Evolutionary conservation across 495 filamentous ascomycete genomes (phyloP).

Genomic region (Aspergillus bridgeri): DNA sequence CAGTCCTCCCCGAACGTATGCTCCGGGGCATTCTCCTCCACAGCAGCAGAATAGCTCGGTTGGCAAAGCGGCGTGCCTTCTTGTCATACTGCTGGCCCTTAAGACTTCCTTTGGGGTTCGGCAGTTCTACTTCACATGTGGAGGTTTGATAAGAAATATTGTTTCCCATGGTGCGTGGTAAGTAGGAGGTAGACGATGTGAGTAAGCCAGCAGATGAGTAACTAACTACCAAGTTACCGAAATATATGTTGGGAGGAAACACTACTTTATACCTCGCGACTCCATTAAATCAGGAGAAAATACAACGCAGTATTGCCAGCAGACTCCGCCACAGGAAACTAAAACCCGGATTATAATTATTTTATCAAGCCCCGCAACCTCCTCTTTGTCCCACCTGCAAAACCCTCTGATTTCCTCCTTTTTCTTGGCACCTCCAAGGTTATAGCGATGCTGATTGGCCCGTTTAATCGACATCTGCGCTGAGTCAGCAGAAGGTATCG

Average conservation of each 20-base stretch:
- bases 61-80: slow-evolving; percentile 34
- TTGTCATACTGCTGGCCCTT: slow-evolving; percentile 22
- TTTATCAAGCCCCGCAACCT: too few species aligned
- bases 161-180: slow-evolving; percentile 13
- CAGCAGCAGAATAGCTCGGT: slow-evolving; percentile 26
- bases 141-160: slow-evolving; percentile 9
- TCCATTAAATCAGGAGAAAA: background rate
- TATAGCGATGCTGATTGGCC: slow-evolving; percentile 7
- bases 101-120: slow-evolving; percentile 4
- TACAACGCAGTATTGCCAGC: background rate
- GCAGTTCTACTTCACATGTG: slow-evolving; percentile 7
- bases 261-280: background rate
- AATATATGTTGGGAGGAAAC: background rate
- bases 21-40: slow-evolving; percentile 18
- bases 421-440: background rate
- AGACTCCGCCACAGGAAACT: too few species aligned
- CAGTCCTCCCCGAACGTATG: slow-evolving; percentile 42
- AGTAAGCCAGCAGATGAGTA: too few species aligned
- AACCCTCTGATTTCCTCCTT: background rate
- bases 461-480: slow-evolving; percentile 6
- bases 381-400: background rate
- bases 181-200: too few species aligned
- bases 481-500: background rate
- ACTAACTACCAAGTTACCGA: too few species aligned
- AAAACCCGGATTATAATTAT: background rate